These are phyloP conservation scores for Xylaria sp. DNA, from an alignment of 2,329 filamentous ascomycete genomes.

Conservation along the genomic window DNA sequence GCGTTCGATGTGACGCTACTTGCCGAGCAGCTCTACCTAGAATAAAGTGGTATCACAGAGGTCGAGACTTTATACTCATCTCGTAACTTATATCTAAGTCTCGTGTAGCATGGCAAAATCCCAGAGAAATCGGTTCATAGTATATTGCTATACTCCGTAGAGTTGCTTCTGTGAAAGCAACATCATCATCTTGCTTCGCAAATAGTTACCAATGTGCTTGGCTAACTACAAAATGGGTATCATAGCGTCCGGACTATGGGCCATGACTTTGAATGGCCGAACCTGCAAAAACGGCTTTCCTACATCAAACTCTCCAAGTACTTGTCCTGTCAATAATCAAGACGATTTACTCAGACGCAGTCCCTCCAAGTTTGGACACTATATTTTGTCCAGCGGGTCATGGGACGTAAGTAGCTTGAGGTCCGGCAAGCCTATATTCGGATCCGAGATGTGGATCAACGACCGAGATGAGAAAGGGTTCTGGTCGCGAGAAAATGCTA, in stretches of 20 bases:
- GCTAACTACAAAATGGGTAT: slow-evolving; percentile 16
- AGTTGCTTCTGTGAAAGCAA: slow-evolving; percentile 3
- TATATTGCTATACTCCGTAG: neutral
- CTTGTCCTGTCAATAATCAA: slow-evolving; percentile 14
- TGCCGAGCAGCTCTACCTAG: neutral
- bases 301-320: slow-evolving; percentile 14
- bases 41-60: neutral
- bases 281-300: slow-evolving; percentile 16
- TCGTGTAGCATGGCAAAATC: neutral
- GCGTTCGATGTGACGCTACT: neutral
- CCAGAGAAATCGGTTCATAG: neutral
- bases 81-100: neutral
- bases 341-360: slow-evolving; percentile 3
- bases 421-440: slow-evolving; percentile 9
- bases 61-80: neutral
- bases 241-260: slow-evolving; percentile 5
- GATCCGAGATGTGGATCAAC: slow-evolving; percentile 2
- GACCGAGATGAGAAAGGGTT: slow-evolving; percentile 4
- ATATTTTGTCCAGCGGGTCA: neutral
- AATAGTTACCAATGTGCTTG: slow-evolving; percentile 9
- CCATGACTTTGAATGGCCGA: neutral
- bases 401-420: slow-evolving; percentile 5
- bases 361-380: slow-evolving; percentile 3
- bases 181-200: slow-evolving; percentile 12
- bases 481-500: slow-evolving; percentile 11